Evolutionary conservation across 768 basidiomycete genomes (phyloP).

Genomic region (Hydnomerulius pinastri): DNA sequence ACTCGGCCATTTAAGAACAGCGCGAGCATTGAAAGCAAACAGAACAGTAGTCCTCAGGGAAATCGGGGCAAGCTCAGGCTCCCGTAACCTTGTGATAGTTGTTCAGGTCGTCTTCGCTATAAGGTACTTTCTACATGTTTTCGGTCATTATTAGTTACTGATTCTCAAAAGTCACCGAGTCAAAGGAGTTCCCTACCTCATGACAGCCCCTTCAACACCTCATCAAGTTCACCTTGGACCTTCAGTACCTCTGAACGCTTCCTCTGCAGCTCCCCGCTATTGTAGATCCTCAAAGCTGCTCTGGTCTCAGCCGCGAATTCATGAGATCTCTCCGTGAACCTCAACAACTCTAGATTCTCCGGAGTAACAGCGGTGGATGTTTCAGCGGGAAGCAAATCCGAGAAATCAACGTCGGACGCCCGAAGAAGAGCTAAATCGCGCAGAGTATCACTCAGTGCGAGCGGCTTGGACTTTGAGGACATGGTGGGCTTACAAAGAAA

Average conservation of each 20-base stretch:
- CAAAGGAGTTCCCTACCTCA: constrained; percentile 17
- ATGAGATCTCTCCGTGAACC: constrained; percentile 46
- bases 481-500: constrained; percentile 5
- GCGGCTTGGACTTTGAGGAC: constrained; percentile 43
- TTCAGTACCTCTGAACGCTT: constrained; percentile 58
- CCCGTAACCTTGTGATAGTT: too few relatives aligned
- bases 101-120: too few relatives aligned
- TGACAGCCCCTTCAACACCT: constrained; percentile 41
- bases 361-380: neutral
- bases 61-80: too few relatives aligned
- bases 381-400: constrained; percentile 26
- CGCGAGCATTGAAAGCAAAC: too few relatives aligned
- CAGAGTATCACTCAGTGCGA: constrained; percentile 60
- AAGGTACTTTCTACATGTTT: neutral
- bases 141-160: constrained; percentile 1
- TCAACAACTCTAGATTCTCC: constrained; percentile 4
- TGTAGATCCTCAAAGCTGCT: constrained; percentile 53
- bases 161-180: neutral
- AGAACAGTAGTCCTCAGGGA: too few relatives aligned
- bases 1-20: too few relatives aligned
- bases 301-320: constrained; percentile 62
- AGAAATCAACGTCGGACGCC: constrained; percentile 51
- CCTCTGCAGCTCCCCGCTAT: constrained; percentile 52
- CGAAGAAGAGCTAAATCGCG: constrained; percentile 74
- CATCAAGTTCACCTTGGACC: constrained; percentile 55